Evolutionary conservation across 75 land plant species (phyloP), one percentile per base, ranked within the genome.

Genomic region (Larix kaempferi): DNA sequence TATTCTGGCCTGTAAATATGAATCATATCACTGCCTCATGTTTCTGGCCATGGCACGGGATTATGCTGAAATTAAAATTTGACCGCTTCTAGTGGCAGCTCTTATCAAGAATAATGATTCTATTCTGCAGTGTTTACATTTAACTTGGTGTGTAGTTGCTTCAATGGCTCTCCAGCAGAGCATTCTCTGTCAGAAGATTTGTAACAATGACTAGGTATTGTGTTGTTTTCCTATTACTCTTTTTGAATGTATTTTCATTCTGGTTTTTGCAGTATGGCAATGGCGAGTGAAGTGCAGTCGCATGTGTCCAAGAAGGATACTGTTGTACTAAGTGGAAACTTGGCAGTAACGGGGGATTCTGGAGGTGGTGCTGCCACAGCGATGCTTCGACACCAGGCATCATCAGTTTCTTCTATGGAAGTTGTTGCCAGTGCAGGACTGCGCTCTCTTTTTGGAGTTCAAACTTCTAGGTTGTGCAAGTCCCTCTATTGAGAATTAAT

Each of bases 211-310:
- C 35, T 15, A 10, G 25, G 33, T 62, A 13, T 14, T 21, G 8
- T 23, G 29, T 29, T 33, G 3, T 19, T 67, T 33, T 6, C 4
- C 6, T 67, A 5, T 41, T 67, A 37, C 1, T 35, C 15, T 1
- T 67, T 37, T 67, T 37, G n/a, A 67, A 37, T 33, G 49, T 41
- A 29, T 39, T 67, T 67, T 29, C 1, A 15, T 7, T 49, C 54
- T 49, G 8, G 3, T 11, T 21, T 29, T 84, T 61, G 55, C 86
- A 94, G 99, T 74, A 92, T 96, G 98, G 86, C 86, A 35, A 95
- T 95, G 92, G 54, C 86, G 25, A 94, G 89, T 74, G 91, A 91
- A 78, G 82, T 96, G 27, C 99, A 92, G 57, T 87, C 95, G 13
- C 98, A 89, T 37, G 59, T 96, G 74, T 96, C 99, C 16, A 94